Conservation (phyloP, 768 basidiomycete genomes). For the Amanita rimosa region DNA sequence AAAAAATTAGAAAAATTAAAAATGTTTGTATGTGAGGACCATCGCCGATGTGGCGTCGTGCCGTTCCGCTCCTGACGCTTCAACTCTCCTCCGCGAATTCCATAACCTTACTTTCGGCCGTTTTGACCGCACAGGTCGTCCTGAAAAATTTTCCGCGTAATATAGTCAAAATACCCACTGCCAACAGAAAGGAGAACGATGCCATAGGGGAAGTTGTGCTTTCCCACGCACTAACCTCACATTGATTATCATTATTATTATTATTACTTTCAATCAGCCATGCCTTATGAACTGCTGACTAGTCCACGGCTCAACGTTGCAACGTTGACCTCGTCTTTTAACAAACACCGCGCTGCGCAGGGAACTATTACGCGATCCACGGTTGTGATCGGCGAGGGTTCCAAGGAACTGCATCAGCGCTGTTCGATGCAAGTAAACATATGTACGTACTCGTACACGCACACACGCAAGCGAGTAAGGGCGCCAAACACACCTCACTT, state of each 20-base stretch:
- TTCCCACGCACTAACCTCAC: too few relatives aligned
- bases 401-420: neutral
- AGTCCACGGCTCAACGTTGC: neutral
- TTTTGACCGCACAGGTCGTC: neutral
- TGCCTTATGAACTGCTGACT: too few relatives aligned
- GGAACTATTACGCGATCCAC: neutral
- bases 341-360: neutral
- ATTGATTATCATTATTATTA: too few relatives aligned
- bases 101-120: neutral
- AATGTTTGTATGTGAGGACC: neutral
- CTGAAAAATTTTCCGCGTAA: neutral
- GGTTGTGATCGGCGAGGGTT: conserved; percentile 1
- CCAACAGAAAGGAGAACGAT: too few relatives aligned
- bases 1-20: neutral
- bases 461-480: neutral
- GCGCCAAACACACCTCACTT: too few relatives aligned
- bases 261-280: too few relatives aligned
- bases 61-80: neutral
- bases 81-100: neutral
- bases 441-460: neutral
- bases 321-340: too few relatives aligned
- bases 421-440: too few relatives aligned
- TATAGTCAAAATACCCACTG: too few relatives aligned
- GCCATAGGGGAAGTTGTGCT: too few relatives aligned
- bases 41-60: neutral